Evolutionary conservation across 306 rosid genomes (phyloP).

Genomic region (Prinsepia uniflora): DNA sequence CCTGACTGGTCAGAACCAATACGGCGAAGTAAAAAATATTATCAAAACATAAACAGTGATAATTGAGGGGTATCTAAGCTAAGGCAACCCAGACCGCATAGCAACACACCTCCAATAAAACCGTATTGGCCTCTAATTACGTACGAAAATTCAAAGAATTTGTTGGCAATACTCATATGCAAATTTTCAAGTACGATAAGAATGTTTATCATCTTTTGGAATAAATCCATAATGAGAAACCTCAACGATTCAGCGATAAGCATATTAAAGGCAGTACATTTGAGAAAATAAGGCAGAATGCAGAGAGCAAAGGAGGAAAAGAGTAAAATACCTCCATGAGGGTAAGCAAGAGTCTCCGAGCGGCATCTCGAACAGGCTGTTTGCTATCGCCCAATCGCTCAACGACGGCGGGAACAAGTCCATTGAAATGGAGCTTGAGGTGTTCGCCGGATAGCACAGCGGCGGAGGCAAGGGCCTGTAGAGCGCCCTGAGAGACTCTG

Average conservation of each 20-base stretch:
- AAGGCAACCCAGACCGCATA: not conserved
- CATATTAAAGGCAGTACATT: not conserved
- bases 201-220: not conserved
- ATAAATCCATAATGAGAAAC: not conserved
- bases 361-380: constrained; percentile 97
- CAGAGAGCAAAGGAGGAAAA: not conserved
- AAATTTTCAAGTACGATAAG: not conserved
- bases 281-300: constrained; percentile 4
- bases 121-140: not conserved
- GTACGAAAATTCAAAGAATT: not conserved
- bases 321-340: constrained; percentile 83
- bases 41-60: not conserved
- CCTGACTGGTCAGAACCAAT: not conserved
- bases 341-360: constrained; percentile 84
- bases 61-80: not conserved
- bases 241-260: not conserved
- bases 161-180: not conserved
- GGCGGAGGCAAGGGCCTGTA: constrained; percentile 93
- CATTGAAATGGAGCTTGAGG: constrained; percentile 90
- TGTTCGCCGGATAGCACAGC: constrained; percentile 94
- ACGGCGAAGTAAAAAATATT: not conserved
- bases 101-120: not conserved
- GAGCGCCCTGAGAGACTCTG: constrained; percentile 92
- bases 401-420: constrained; percentile 90
- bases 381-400: constrained; percentile 95